A percentile compares a stretch with the other conserved stretches of the same genome.
Evolutionary conservation across 1,139 yeast species (phyloP).

Genomic region (Candida albicans): DNA sequence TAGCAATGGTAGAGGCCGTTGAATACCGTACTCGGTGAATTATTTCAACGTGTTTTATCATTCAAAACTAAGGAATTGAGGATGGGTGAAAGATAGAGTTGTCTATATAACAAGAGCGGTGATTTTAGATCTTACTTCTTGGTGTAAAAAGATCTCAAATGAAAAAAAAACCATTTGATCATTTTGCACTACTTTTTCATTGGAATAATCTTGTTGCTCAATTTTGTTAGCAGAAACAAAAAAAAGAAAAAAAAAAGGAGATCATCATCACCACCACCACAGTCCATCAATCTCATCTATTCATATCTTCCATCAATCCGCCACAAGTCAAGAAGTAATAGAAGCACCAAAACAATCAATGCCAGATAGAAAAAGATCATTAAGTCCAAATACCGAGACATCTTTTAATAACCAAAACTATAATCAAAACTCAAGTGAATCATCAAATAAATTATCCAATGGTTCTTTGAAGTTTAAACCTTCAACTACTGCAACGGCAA

Average conservation of each 20-base stretch:
- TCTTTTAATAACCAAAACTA: not conserved
- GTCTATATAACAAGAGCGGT: not conserved
- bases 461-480: not conserved
- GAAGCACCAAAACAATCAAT: not conserved
- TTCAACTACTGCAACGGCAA: too few relatives aligned
- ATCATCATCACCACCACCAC: not conserved
- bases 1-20: not conserved
- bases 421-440: not conserved
- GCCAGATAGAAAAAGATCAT: constrained; percentile 13
- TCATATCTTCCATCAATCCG: not conserved
- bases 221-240: too few relatives aligned
- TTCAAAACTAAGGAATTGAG: not conserved
- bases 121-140: not conserved
- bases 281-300: not conserved
- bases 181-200: too few relatives aligned
- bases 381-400: constrained; percentile 17
- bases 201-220: too few relatives aligned
- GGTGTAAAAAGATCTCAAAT: too few relatives aligned
- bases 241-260: too few relatives aligned
- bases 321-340: too few relatives aligned
- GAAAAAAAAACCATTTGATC: constrained; percentile 6
- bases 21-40: not conserved
- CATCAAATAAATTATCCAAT: not conserved
- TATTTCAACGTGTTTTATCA: not conserved
- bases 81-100: too few relatives aligned